A percentile compares a stretch with the other conserved stretches of the same genome.
Conservation (phyloP, 164 flowering plant species). For the Taxillus chinensis region DNA sequence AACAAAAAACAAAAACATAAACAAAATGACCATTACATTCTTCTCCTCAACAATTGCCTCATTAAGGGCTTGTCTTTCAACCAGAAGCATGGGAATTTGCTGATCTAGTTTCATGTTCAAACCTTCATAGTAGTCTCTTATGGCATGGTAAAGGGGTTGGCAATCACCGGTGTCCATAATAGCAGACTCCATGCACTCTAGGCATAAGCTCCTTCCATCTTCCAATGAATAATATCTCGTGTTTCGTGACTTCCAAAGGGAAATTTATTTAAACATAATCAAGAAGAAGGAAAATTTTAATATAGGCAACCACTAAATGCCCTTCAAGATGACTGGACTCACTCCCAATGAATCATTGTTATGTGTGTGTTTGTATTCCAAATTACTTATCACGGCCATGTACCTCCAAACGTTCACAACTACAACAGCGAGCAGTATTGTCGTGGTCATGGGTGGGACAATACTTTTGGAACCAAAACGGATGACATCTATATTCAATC, state of each 20-base stretch:
- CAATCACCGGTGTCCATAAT: conserved; percentile 93
- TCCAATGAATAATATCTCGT: conserved; percentile 55
- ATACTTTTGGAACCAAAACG: conserved; percentile 89
- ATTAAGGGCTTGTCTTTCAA: conserved; percentile 88
- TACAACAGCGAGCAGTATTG: conserved; percentile 76
- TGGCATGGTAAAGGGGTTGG: conserved; percentile 81
- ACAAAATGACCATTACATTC: conserved; percentile 35
- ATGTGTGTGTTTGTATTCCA: not conserved
- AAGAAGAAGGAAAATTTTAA: not conserved
- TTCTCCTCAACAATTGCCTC: conserved; percentile 94
- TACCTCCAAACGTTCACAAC: conserved; percentile 98
- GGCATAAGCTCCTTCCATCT: conserved; percentile 81
- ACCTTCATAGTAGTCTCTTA: conserved; percentile 86
- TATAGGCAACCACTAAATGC: not conserved
- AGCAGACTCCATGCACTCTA: conserved; percentile 94
- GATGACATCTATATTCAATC: conserved; percentile 92
- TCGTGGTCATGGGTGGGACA: conserved; percentile 95
- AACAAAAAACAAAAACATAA: not conserved
- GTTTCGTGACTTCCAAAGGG: conserved; percentile 47
- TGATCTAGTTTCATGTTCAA: conserved; percentile 92
- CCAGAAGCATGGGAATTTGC: conserved; percentile 89
- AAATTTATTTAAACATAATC: not conserved
- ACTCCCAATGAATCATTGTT: not conserved
- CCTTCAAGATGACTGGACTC: not conserved
- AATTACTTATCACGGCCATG: not conserved